Conservation (phyloP, 129 eudicot species). For the Sambucus nigra region DNA sequence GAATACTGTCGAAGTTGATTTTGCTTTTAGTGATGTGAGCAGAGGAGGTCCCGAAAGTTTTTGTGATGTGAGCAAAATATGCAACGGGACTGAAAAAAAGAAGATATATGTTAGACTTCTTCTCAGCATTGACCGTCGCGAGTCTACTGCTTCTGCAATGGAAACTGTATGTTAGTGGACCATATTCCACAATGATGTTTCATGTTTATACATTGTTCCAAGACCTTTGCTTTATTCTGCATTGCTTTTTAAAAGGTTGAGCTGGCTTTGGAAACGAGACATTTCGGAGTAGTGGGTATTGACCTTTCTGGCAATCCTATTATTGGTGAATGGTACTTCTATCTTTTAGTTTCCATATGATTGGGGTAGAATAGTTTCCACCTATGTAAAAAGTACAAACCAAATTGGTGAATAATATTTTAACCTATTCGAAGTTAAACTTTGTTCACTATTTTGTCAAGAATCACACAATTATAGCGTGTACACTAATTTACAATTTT, state of each 20-base stretch:
- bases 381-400: too few relatives aligned
- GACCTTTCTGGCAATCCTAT: constrained; percentile 95
- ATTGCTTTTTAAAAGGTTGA: constrained; percentile 47
- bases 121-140: constrained; percentile 90
- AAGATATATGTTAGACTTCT: constrained; percentile 75
- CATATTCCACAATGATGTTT: neutral
- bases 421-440: too few relatives aligned
- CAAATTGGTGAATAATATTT: too few relatives aligned
- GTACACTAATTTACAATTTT: too few relatives aligned
- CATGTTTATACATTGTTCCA: constrained; percentile 2
- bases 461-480: too few relatives aligned
- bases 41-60: constrained; percentile 12
- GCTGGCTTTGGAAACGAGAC: constrained; percentile 78
- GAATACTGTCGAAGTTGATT: constrained; percentile 37
- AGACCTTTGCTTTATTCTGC: constrained; percentile 2
- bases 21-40: constrained; percentile 14
- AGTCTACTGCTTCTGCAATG: constrained; percentile 75
- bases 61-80: constrained; percentile 5
- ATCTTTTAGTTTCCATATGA: too few relatives aligned
- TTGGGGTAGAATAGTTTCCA: too few relatives aligned
- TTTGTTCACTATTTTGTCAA: too few relatives aligned
- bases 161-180: constrained; percentile 63
- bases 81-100: constrained; percentile 22
- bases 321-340: constrained; percentile 72
- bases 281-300: constrained; percentile 74